Conservation (phyloP, 257 asterid genomes). For the Primulina eburnea region DNA sequence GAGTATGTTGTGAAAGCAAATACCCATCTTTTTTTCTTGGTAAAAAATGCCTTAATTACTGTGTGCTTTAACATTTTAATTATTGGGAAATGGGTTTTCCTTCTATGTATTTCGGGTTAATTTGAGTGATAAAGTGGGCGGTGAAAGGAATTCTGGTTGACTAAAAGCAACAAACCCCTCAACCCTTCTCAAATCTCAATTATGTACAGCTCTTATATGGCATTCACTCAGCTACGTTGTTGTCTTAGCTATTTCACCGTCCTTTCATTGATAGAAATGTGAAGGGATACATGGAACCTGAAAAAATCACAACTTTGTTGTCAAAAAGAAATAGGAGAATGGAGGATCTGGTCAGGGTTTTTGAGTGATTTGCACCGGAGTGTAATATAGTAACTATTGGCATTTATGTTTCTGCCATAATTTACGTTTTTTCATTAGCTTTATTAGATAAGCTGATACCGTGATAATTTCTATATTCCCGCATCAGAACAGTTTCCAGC, state of each 20-base stretch:
- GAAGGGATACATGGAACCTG: conserved; percentile 14
- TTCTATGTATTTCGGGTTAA: too few relatives aligned
- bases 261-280: conserved; percentile 14
- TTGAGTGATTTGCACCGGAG: conserved; percentile 1
- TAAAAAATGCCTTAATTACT: too few relatives aligned
- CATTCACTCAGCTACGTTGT: background rate
- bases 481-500: background rate
- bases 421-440: conserved; percentile 3
- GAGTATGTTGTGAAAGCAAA: too few relatives aligned
- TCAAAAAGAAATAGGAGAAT: background rate
- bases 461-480: conserved; percentile 11
- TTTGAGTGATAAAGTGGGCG: too few relatives aligned
- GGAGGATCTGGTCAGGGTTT: conserved; percentile 3
- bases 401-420: conserved; percentile 9
- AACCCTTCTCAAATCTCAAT: background rate
- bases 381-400: conserved; percentile 6
- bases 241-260: conserved; percentile 1
- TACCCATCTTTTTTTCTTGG: too few relatives aligned
- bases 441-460: background rate
- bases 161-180: too few relatives aligned
- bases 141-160: too few relatives aligned
- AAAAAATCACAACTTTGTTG: conserved; percentile 4
- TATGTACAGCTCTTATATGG: background rate
- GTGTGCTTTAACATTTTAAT: too few relatives aligned
- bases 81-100: too few relatives aligned